Evolutionary conservation across 371 early-diverging fungal species (phyloP).

Genomic region (Mortierella sp.): DNA sequence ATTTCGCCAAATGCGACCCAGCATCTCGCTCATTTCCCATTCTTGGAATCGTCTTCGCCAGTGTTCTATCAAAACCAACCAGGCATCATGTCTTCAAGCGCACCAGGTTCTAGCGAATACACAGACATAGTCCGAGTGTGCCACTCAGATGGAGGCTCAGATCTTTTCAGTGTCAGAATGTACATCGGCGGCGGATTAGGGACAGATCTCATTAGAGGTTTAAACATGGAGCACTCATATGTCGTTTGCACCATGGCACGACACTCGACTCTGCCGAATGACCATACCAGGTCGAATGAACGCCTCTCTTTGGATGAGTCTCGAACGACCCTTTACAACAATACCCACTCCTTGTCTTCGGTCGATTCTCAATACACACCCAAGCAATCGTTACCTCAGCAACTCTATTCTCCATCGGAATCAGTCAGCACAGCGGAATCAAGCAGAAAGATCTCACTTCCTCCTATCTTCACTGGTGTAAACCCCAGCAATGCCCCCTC

Average conservation of each 20-base stretch:
- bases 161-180: constrained; percentile 62
- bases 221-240: constrained; percentile 47
- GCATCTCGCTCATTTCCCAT: constrained; percentile 46
- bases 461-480: constrained; percentile 31
- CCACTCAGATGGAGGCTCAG: constrained; percentile 64
- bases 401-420: constrained; percentile 8
- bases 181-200: constrained; percentile 74
- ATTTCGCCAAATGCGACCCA: constrained; percentile 33
- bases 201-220: constrained; percentile 60
- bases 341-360: background rate
- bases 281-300: constrained; percentile 22
- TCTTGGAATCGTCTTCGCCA: constrained; percentile 62
- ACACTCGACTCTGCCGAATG: constrained; percentile 18
- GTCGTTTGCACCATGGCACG: constrained; percentile 49
- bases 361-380: constrained; percentile 13
- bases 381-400: constrained; percentile 9
- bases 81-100: constrained; percentile 54
- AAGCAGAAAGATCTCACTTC: constrained; percentile 34
- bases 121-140: constrained; percentile 67
- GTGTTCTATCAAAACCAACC: constrained; percentile 58
- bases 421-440: background rate
- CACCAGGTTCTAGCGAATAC: constrained; percentile 57
- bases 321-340: constrained; percentile 15
- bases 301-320: constrained; percentile 27
- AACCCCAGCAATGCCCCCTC: constrained; percentile 14